Evolutionary conservation across 2,329 filamentous ascomycete genomes (phyloP), one percentile per base, ranked within the genome.

Genomic region (Ophiostoma sp.): DNA sequence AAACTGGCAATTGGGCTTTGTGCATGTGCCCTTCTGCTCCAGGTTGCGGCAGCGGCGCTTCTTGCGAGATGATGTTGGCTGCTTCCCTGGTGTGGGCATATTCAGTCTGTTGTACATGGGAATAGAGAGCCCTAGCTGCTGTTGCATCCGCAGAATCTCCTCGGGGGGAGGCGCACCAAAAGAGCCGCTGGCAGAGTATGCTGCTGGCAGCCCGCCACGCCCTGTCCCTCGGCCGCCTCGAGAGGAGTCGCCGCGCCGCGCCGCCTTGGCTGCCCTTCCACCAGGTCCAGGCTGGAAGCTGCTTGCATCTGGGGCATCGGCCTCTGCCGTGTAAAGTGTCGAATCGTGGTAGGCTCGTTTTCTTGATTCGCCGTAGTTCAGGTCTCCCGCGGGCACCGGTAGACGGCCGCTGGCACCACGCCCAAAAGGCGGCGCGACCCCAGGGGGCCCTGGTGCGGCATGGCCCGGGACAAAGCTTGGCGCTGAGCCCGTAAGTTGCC

Each of bases 1-100:
- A 73, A 85, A 92, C 52, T 81, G 83, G 77, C 91, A 93, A 73
- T 81, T 85, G 3, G 89, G 89, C 52, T 87, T 80, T 5, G 86
- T 83, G 74, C 91, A 93, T 73, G 85, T 91, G 0, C 91, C 91
- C 72, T 90, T 90, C 1, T 79, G 85, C 69, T 92, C 89, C 73
- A 90, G 92, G 75, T 92, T 88, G 69, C 84, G 82, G 74, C 90
- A 93, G 69, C 85, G 81, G 68, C 81, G 77, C 71, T 78, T 80
- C 65, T 76, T 79, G 68, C 78, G 78, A 52, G 74, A 75, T 55
- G 75, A 69, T 18, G 49, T 64, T 7, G 7, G 18, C 36, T 18
- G 66, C 2, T 41, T 52, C 5, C 36, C 42, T 18, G 27, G 16
- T 27, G 78, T 71, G 76, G 80, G 73, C 69, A 6, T 41, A 41